Conservation (phyloP, 257 asterid genomes). For the Rehmannia glutinosa region DNA sequence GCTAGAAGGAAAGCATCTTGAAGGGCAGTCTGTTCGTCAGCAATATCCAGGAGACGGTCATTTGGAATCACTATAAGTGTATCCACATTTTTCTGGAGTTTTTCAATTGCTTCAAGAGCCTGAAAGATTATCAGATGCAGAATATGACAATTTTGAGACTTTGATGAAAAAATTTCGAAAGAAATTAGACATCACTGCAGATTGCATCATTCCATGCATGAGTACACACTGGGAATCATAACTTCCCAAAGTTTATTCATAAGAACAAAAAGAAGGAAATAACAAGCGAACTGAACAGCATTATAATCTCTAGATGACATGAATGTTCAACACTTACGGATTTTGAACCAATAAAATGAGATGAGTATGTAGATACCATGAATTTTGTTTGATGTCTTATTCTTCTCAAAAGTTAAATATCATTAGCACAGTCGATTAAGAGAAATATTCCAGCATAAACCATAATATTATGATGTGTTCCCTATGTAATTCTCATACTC, state of each 20-base stretch:
- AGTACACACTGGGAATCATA: neutral
- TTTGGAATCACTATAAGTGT: slow-evolving; percentile 96
- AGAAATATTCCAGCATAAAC: neutral
- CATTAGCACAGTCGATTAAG: neutral
- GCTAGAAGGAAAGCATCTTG: slow-evolving; percentile 99
- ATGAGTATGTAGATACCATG: neutral
- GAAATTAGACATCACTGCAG: neutral
- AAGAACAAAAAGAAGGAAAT: neutral
- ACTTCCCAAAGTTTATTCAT: neutral
- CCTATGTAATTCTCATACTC: neutral
- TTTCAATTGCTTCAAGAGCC: slow-evolving; percentile 98
- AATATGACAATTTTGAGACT: neutral
- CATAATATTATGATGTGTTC: neutral
- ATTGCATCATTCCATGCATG: slow-evolving; percentile 14
- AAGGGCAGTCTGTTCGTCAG: slow-evolving; percentile 90
- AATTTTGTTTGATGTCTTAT: neutral
- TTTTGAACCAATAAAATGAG: neutral
- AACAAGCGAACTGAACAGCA: neutral
- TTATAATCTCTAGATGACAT: neutral
- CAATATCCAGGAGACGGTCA: slow-evolving; percentile 90
- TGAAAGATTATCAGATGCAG: slow-evolving; percentile 28
- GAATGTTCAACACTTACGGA: neutral
- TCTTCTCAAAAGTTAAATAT: neutral
- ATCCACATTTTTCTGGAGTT: slow-evolving; percentile 93
- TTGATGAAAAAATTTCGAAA: neutral